Base-by-base conservation (phyloP, 1,139 yeast genomes). In the Arxiozyma bovina region DNA sequence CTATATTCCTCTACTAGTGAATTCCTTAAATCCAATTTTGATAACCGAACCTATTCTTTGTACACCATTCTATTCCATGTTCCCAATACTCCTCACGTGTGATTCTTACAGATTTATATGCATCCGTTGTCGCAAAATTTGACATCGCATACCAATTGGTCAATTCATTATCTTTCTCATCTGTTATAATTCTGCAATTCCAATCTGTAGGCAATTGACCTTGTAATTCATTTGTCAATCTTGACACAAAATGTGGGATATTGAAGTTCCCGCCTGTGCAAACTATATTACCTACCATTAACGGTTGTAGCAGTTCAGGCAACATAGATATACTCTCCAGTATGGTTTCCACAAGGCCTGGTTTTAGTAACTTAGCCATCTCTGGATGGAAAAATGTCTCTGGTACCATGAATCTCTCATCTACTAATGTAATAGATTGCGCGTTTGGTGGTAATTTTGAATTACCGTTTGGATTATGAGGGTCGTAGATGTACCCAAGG, bases 321-420 rank as follows among this genome's bases (percentile, higher is more conserved):
- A 88, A 78, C 40, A 84, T 74, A 67, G 80, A 76, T 12, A 93
- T 75, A 38, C 89, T 75, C 57, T 87, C 90, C 48, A 85, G 79
- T 1, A 88, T 82, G 4, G 93, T 78, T 62, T 87, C 95, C 0
- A 83, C 74, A 2, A 85, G 64, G 0, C 91, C 90, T 0, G 93
- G 82, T 61, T 90, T 81, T 57, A 80, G 77, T 51, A 91, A 74
- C 11, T 90, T 90, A 1, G 95, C 80, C 53, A 88, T 82, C 59
- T 86, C 91, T 0, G 99, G 99, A 60, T 85, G 88, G 70, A 88
- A 91, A 50, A 87, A 74, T 1, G 89, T 75, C 66, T 94, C 99
- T 0, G 99, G 97, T 3, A 87, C 79, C 3, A 88, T 77, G 67
- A 93, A 93, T 53, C 96, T 72, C 67, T 94, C 99, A 66, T 91